phyloP scores from a whole-genome alignment of 305 asterid genomes.

The Fraxinus velutina region DNA sequence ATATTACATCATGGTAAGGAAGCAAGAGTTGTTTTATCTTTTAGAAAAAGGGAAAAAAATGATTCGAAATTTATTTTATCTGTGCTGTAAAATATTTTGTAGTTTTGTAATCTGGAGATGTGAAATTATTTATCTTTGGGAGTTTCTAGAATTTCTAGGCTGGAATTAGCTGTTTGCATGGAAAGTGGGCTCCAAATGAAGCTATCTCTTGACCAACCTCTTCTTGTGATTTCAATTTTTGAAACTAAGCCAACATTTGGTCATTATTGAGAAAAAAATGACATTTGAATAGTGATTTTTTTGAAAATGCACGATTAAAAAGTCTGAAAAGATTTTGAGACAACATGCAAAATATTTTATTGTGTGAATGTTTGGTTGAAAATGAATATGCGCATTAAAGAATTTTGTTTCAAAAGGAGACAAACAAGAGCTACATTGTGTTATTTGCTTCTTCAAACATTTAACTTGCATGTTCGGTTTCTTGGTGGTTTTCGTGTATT shows the following conservation, averaged over 20 bases:
- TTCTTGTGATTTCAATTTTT: constrained; percentile 33
- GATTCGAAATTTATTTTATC: not conserved
- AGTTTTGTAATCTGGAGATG: not conserved
- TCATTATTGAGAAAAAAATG: too few species aligned
- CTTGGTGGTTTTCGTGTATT: not conserved
- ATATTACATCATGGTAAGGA: not conserved
- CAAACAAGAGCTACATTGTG: not conserved
- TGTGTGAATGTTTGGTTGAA: too few species aligned
- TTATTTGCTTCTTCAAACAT: not conserved
- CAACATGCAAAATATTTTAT: too few species aligned
- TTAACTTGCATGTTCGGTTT: not conserved
- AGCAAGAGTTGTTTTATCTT: not conserved
- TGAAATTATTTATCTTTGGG: not conserved
- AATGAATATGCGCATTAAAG: too few species aligned
- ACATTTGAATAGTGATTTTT: too few species aligned
- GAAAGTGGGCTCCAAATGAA: constrained; percentile 40
- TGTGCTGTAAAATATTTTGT: not conserved
- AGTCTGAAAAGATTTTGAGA: too few species aligned
- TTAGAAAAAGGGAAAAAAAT: too few species aligned
- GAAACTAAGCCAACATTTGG: constrained; percentile 9
- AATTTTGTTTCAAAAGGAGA: too few species aligned
- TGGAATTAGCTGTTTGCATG: constrained; percentile 20
- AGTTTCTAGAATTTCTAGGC: not conserved
- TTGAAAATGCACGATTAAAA: too few species aligned
- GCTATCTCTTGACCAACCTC: constrained; percentile 39